These are phyloP conservation scores for Aspergillus sp. DNA, from an alignment of 2,329 filamentous ascomycete species.

Conservation along the genomic window DNA sequence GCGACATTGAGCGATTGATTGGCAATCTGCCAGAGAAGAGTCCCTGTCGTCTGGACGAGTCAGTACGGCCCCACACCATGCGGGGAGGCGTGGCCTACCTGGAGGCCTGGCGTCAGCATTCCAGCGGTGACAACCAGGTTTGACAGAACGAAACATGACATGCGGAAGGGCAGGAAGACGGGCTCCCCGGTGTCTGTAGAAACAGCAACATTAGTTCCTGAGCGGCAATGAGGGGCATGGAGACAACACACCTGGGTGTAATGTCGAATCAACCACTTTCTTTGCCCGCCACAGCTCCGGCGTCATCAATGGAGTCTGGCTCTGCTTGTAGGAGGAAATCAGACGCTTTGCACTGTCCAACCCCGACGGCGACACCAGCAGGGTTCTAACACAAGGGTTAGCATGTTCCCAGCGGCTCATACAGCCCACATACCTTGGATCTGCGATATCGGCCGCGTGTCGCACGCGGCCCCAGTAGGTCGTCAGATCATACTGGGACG, in stretches of 20 bases:
- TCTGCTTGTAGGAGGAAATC: slow-evolving; percentile 77
- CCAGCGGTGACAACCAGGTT: slow-evolving; percentile 92
- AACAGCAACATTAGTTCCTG: not conserved
- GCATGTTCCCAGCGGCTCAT: not conserved
- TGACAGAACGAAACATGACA: slow-evolving; percentile 90
- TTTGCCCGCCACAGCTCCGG: slow-evolving; percentile 90
- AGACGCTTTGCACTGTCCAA: slow-evolving; percentile 79
- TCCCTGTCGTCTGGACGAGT: slow-evolving; percentile 74
- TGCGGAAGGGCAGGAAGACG: slow-evolving; percentile 89
- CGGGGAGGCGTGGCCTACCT: slow-evolving; percentile 39
- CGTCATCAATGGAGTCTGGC: slow-evolving; percentile 68
- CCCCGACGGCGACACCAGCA: slow-evolving; percentile 67
- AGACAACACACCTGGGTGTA: slow-evolving; percentile 74
- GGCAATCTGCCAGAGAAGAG: slow-evolving; percentile 84
- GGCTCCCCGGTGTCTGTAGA: slow-evolving; percentile 75
- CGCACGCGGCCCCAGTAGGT: slow-evolving; percentile 93
- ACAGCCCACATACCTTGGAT: slow-evolving; percentile 69
- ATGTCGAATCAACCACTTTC: slow-evolving; percentile 91
- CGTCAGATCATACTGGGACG: slow-evolving; percentile 81
- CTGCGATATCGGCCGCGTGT: slow-evolving; percentile 80
- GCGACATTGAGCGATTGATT: slow-evolving; percentile 98
- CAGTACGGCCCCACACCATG: not conserved
- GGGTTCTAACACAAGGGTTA: slow-evolving; percentile 51
- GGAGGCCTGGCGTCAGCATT: slow-evolving; percentile 86
- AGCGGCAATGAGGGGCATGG: too few relatives aligned